Evolutionary conservation across 176 grass and related monocot genomes (phyloP).

Genomic region (Carex pumila): DNA sequence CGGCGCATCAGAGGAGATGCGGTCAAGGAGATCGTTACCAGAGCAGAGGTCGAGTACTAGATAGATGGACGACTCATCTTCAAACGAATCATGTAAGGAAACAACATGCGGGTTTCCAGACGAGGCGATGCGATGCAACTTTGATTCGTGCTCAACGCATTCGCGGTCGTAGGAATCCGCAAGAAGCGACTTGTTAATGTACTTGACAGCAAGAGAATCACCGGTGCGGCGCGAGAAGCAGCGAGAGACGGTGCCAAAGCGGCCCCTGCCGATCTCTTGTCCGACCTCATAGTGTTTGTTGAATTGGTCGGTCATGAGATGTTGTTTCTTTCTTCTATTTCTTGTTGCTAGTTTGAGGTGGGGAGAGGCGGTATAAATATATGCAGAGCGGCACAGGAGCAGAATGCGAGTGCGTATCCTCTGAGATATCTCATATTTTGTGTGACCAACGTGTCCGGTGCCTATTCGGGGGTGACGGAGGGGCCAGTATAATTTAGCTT

Average conservation of each 20-base stretch:
- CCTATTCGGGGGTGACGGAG: no score
- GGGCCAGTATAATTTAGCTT: no score
- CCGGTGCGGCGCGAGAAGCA: constrained; percentile 49
- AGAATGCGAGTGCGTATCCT: no score
- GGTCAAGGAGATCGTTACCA: constrained; percentile 43
- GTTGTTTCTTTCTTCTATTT: not conserved
- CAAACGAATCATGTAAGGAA: constrained; percentile 47
- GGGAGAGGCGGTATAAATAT: not conserved
- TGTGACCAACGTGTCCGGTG: no score
- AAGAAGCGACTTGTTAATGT: constrained; percentile 49
- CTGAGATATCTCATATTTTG: no score
- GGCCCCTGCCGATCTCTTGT: constrained; percentile 62
- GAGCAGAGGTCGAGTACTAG: constrained; percentile 61
- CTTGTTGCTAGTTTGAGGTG: not conserved
- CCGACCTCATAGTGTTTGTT: constrained; percentile 50
- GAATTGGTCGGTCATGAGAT: not conserved
- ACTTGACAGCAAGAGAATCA: constrained; percentile 43
- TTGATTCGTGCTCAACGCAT: constrained; percentile 60
- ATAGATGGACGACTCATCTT: constrained; percentile 49
- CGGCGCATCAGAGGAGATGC: constrained; percentile 28
- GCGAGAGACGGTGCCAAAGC: constrained; percentile 56
- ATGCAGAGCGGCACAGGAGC: not conserved
- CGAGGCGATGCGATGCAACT: constrained; percentile 49
- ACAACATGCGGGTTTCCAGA: constrained; percentile 33
- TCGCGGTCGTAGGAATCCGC: constrained; percentile 54